Conservation (phyloP, 2,329 filamentous ascomycete species). For the Colletotrichum tabaci region DNA sequence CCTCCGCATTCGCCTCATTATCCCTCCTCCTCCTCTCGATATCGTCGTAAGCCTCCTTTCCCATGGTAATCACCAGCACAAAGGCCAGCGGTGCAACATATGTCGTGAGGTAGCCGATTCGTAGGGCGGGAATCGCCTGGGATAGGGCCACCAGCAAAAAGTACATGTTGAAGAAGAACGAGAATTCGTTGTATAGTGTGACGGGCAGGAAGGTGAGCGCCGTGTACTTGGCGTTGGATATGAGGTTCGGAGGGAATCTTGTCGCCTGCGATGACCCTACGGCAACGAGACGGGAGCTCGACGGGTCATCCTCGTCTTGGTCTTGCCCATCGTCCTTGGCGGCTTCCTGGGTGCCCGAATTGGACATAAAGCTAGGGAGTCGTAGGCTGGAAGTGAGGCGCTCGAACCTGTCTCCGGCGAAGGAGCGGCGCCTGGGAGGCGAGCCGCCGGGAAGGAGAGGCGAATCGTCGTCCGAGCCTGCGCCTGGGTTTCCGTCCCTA, state of each 20-base stretch:
- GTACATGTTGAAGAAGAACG: conserved; percentile 99
- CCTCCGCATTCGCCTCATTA: conserved; percentile 93
- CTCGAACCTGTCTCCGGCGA: conserved; percentile 59
- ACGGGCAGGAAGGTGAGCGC: conserved; percentile 93
- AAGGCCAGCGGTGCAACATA: conserved; percentile 95
- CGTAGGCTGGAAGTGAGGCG: conserved; percentile 69
- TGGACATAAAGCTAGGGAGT: conserved; percentile 78
- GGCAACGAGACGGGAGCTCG: conserved; percentile 80
- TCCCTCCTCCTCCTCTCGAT: conserved; percentile 88
- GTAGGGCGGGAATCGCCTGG: conserved; percentile 88
- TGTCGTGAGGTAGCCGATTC: conserved; percentile 94
- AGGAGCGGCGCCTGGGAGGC: conserved; percentile 53
- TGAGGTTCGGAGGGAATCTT: conserved; percentile 88
- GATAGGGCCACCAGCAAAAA: conserved; percentile 96
- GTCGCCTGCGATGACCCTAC: conserved; percentile 82
- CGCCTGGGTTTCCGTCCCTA: conserved; percentile 68
- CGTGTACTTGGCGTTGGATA: conserved; percentile 99
- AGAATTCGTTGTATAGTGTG: conserved; percentile 98
- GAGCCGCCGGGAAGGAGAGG: conserved; percentile 74
- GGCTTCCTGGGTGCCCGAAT: conserved; percentile 49
- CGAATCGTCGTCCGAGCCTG: conserved; percentile 72
- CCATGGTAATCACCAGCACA: conserved; percentile 91
- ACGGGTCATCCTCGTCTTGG: conserved; percentile 73
- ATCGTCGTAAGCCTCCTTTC: conserved; percentile 96
- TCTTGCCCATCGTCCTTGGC: conserved; percentile 62